Evolutionary conservation across 2,329 filamentous ascomycete species (phyloP).

Genomic region (Nakataea oryzae): DNA sequence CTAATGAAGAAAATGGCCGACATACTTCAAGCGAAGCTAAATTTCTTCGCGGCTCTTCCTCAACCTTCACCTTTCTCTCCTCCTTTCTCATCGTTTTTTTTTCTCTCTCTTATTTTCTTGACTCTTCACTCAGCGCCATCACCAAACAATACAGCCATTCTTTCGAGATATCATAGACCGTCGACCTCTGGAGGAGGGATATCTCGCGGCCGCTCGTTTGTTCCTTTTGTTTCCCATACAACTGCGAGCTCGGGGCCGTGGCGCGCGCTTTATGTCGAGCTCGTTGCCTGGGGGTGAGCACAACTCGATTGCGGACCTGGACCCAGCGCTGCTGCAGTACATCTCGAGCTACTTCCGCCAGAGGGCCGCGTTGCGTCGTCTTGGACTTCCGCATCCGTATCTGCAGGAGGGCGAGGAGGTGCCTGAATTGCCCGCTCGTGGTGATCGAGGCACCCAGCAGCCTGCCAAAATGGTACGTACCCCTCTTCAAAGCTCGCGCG

Average conservation of each 20-base stretch:
- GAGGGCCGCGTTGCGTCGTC: neutral
- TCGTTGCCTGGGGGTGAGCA: neutral
- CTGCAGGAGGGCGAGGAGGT: neutral
- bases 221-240: neutral
- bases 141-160: neutral
- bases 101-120: too few relatives aligned
- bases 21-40: neutral
- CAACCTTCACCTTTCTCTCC: neutral
- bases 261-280: neutral
- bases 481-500: too few relatives aligned
- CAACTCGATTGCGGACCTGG: neutral
- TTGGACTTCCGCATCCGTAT: neutral
- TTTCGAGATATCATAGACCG: neutral
- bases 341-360: neutral
- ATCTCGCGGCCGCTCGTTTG: neutral
- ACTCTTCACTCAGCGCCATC: neutral
- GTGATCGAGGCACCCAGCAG: neutral
- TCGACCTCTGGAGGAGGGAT: neutral
- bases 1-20: neutral
- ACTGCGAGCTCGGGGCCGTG: neutral
- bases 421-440: neutral
- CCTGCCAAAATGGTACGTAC: neutral
- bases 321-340: neutral
- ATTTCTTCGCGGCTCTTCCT: neutral
- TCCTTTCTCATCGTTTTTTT: neutral